Evolutionary conservation across 1,284 basidiomycete species (phyloP).

Genomic region (Earliella scabrosa): DNA sequence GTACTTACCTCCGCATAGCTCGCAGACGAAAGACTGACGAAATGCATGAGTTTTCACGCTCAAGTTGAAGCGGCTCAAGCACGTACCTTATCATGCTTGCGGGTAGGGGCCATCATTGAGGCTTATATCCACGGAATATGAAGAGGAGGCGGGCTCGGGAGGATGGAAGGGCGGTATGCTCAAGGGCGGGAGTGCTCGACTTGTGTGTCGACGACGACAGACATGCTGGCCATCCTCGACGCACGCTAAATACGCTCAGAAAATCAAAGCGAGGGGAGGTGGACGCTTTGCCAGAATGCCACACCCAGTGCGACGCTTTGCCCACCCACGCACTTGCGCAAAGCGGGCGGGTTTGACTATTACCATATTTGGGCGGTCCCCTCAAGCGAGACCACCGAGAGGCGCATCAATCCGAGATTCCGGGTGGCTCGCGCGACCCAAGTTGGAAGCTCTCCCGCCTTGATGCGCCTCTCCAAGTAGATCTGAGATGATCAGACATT

Average conservation of each 20-base stretch:
- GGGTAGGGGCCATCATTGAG: neutral
- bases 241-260: neutral
- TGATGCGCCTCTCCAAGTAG: neutral
- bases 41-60: neutral
- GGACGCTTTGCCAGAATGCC: neutral
- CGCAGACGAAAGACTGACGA: neutral
- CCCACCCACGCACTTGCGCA: neutral
- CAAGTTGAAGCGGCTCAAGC: neutral
- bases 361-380: neutral
- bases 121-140: neutral
- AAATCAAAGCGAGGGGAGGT: neutral
- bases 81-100: neutral
- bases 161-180: neutral
- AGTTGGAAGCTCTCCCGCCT: neutral
- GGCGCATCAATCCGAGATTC: conserved; percentile 1
- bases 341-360: neutral
- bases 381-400: conserved; percentile 5
- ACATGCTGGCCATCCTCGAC: neutral
- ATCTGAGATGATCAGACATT: neutral
- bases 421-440: neutral
- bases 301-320: neutral
- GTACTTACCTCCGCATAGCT: neutral
- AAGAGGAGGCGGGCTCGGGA: neutral
- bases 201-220: neutral
- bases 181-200: neutral